These are phyloP conservation scores for Posidonia australis DNA, from an alignment of 106 monocot species.

Conservation along the genomic window DNA sequence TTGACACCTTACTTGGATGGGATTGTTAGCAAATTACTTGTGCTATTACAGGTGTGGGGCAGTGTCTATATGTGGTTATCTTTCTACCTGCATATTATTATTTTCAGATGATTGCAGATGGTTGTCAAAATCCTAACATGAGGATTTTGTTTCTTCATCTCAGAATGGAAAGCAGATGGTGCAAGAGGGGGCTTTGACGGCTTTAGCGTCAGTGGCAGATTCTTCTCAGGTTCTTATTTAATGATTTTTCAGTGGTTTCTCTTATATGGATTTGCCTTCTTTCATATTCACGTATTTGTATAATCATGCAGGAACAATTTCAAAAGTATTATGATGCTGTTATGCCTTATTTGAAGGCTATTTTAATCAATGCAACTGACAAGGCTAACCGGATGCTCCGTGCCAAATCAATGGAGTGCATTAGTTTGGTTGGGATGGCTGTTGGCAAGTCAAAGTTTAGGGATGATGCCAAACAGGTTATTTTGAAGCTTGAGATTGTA, in stretches of 20 bases:
- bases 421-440: slow-evolving; percentile 96
- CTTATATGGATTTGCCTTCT: neutral
- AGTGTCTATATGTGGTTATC: neutral
- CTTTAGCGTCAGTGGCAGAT: slow-evolving; percentile 98
- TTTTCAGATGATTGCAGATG: too few relatives aligned
- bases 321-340: slow-evolving; percentile 97
- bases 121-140: neutral
- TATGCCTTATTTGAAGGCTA: slow-evolving; percentile 84
- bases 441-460: slow-evolving; percentile 94
- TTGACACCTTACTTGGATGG: slow-evolving; percentile 91
- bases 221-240: slow-evolving; percentile 62
- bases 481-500: neutral
- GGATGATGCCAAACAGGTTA: slow-evolving; percentile 91
- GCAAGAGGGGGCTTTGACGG: slow-evolving; percentile 88
- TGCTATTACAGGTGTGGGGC: slow-evolving; percentile 58
- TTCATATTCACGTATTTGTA: neutral
- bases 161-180: slow-evolving; percentile 97
- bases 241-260: neutral
- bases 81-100: too few relatives aligned
- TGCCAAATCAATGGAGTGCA: slow-evolving; percentile 98
- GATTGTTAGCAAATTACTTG: slow-evolving; percentile 85
- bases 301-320: slow-evolving; percentile 66
- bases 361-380: slow-evolving; percentile 92
- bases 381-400: slow-evolving; percentile 93
- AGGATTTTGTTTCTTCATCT: neutral